Percentiles rank a stretch among this genome's conserved stretches.
Evolutionary conservation across 768 basidiomycete species (phyloP).

Genomic region (Pluteus cervinus): DNA sequence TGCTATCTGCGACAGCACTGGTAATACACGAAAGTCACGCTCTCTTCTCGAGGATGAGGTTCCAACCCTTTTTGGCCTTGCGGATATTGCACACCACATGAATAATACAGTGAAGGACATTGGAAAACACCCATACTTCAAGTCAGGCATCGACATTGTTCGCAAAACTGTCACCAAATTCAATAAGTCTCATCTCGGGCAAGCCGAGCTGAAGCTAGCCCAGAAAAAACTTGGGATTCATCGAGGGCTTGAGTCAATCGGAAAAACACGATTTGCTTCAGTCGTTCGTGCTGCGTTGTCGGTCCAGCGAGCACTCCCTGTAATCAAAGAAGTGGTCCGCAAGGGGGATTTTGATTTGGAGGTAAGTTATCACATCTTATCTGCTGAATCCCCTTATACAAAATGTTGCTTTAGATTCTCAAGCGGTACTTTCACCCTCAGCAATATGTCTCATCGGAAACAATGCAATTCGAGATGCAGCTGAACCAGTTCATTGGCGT

Average conservation of each 20-base stretch:
- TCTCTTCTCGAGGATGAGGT: slow-evolving; percentile 8
- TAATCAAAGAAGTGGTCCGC: slow-evolving; percentile 12
- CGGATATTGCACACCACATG: slow-evolving; percentile 19
- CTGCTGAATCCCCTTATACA: not conserved
- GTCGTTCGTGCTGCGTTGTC: slow-evolving; percentile 12
- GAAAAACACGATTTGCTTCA: slow-evolving; percentile 19
- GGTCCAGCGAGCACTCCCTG: slow-evolving; percentile 12
- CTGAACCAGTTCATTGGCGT: slow-evolving; percentile 11
- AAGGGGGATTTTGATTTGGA: slow-evolving; percentile 11
- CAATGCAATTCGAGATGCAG: slow-evolving; percentile 12
- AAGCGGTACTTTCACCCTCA: slow-evolving; percentile 2
- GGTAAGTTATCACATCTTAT: slow-evolving; percentile 5
- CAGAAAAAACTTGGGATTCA: slow-evolving; percentile 7
- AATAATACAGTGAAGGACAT: slow-evolving; percentile 20
- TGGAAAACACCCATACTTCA: slow-evolving; percentile 15
- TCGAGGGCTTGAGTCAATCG: slow-evolving; percentile 15
- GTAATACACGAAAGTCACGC: slow-evolving; percentile 16
- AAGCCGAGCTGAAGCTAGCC: slow-evolving; percentile 10
- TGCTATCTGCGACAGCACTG: slow-evolving; percentile 20
- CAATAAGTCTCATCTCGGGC: slow-evolving; percentile 13
- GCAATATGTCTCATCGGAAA: slow-evolving; percentile 4
- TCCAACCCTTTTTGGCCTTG: slow-evolving; percentile 13
- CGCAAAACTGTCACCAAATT: slow-evolving; percentile 15
- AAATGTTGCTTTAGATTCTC: too few relatives aligned
- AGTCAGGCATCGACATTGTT: slow-evolving; percentile 10